Conservation (phyloP, 2,329 filamentous ascomycete genomes). For the Trichoderma sp. region DNA sequence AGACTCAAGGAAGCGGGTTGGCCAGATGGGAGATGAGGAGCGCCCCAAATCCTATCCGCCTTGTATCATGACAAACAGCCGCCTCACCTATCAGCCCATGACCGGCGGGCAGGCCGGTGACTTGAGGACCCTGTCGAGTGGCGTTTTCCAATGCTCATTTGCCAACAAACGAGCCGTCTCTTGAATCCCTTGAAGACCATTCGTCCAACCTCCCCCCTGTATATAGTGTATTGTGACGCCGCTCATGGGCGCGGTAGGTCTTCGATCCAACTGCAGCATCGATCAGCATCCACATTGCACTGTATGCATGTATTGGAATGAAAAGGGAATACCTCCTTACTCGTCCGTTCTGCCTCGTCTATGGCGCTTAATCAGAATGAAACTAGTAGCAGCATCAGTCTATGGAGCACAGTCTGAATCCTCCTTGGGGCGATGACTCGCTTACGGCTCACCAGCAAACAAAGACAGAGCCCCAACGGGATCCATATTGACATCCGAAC, state of each 20-base stretch:
- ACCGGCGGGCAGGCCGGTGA: constrained; percentile 24
- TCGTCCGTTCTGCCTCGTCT: constrained; percentile 13
- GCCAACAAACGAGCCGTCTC: background rate
- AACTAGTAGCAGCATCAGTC: background rate
- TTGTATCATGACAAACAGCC: background rate
- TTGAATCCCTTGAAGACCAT: background rate
- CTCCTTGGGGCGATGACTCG: background rate
- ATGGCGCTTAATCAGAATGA: constrained; percentile 7
- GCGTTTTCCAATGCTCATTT: background rate
- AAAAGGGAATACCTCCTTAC: background rate
- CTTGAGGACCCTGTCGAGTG: background rate
- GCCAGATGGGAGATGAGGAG: background rate
- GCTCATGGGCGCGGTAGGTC: background rate
- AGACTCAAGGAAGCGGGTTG: background rate
- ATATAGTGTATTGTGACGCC: background rate
- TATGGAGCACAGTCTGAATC: background rate
- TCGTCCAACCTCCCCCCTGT: background rate
- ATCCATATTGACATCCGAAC: background rate
- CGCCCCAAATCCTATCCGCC: constrained; percentile 2
- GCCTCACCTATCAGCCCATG: constrained; percentile 11
- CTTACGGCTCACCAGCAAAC: constrained; percentile 11
- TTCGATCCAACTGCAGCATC: background rate
- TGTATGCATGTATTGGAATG: background rate
- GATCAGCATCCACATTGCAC: background rate
- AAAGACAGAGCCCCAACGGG: background rate